Conservation (phyloP, 352 stramenopile genomes). For the Pythium rishiriense region DNA sequence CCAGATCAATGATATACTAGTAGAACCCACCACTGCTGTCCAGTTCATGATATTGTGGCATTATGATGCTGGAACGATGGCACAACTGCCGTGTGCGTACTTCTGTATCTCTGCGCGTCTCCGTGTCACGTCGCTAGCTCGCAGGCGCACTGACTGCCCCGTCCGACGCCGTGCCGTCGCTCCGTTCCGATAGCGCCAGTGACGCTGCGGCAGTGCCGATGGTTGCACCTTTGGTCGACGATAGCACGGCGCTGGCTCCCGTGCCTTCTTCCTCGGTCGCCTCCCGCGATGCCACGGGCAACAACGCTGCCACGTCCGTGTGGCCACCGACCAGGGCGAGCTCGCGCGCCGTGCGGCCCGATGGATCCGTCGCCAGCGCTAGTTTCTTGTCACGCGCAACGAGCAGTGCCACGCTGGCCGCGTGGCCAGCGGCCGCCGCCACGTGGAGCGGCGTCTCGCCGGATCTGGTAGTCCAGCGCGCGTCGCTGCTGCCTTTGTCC, state of each 20-base stretch:
- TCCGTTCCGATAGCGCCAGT: not conserved
- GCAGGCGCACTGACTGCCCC: not conserved
- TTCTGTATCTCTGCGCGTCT: no score
- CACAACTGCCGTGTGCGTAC: no score
- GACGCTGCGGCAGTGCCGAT: not conserved
- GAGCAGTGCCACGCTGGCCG: conserved; percentile 1
- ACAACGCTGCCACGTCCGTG: not conserved
- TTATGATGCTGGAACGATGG: no score
- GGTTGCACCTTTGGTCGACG: not conserved
- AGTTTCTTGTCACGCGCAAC: not conserved
- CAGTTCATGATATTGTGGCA: no score
- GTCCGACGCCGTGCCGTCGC: not conserved
- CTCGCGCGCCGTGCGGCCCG: not conserved
- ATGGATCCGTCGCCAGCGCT: not conserved
- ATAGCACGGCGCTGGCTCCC: not conserved
- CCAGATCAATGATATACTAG: no score
- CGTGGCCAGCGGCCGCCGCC: conserved; percentile 5
- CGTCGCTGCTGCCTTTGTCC: conserved; percentile 5
- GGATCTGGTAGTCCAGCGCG: conserved; percentile 4
- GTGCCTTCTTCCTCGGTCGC: not conserved
- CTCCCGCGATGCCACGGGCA: conserved; percentile 3
- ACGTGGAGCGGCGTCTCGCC: conserved; percentile 24
- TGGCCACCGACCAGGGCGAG: not conserved
- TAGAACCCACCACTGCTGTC: no score
- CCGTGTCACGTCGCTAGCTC: not conserved